Base-by-base conservation (phyloP, 768 basidiomycete species). In the Lyophyllum decastes region DNA sequence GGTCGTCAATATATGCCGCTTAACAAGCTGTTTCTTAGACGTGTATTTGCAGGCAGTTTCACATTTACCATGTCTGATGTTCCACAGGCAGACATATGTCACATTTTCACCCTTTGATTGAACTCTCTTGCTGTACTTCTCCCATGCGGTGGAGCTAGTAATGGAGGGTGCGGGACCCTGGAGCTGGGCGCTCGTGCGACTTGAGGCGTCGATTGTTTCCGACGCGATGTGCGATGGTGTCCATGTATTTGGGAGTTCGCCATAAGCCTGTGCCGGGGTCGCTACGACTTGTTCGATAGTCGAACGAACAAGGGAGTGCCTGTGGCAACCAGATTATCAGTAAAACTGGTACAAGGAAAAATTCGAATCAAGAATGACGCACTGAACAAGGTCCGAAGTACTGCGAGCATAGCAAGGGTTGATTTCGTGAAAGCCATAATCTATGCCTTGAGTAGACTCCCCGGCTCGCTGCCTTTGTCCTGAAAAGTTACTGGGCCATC, bases 1-100 rank as follows among this genome's bases (percentile, higher is more conserved):
- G 14, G 80, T 82, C 9, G 82, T 82, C 68, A 85, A 79, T 47
- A 89, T 77, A 67, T 89, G 88, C 25, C 88, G 78, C 68, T 87
- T 88, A 57, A 89, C 83, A 43, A 87, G 76, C 66, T 88, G 87
- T 68, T 84, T 87, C 65, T 85, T 84, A 24, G 64, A 59, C 9
- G 45, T 57, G 45, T 69, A 70, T 21, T 55, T 57, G 33, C 66
- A 67, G 11, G 35, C 2, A 0, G 49, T 25, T 27, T 21, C 44
- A 8, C 33, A 41, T n/a, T 49, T 21, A 16, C 60, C 61, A 57
- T 73, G 54, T 67, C 71, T 54, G 61, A 66, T 55, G 64, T 66
- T 53, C 65, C 69, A 73, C n/a, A 62, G 57, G 61, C 72, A 73
- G 44, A 64, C 50, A 52, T 68, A 73, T 4, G 56, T 54, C 7